Percentiles rank a stretch among this genome's conserved stretches.
phyloP scores from a whole-genome alignment of 768 basidiomycete species.

The Trametes maxima region DNA sequence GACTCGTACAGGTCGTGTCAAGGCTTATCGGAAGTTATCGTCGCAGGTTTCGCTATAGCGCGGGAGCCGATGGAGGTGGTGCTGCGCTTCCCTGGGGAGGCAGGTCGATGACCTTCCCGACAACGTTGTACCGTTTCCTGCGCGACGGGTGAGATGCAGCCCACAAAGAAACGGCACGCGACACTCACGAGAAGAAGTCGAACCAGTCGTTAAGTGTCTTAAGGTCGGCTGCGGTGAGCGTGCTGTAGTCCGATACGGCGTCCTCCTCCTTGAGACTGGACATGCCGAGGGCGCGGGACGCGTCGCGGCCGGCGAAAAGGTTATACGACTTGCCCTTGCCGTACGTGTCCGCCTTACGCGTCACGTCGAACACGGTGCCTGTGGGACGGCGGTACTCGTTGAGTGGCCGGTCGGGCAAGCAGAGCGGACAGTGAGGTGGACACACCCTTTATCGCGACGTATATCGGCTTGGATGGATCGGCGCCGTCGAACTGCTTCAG shows the following conservation, averaged over 20 bases:
- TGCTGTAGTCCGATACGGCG: conserved; percentile 85
- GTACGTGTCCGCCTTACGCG: conserved; percentile 84
- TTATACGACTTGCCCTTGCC: conserved; percentile 79
- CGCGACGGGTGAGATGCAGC: neutral
- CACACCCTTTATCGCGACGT: conserved; percentile 90
- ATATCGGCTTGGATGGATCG: conserved; percentile 69
- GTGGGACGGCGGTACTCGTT: neutral
- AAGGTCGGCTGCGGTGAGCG: conserved; percentile 66
- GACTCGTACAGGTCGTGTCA: too few species aligned
- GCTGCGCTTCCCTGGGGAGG: conserved; percentile 31
- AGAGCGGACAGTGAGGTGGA: neutral
- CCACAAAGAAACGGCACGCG: neutral
- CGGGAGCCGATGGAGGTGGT: neutral
- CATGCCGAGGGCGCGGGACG: conserved; percentile 84
- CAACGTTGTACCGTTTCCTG: conserved; percentile 87
- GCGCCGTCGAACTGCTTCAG: conserved; percentile 75
- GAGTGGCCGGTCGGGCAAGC: neutral
- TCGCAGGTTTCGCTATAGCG: neutral
- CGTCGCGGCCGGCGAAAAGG: conserved; percentile 94
- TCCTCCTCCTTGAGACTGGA: conserved; percentile 86
- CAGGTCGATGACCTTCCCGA: conserved; percentile 70
- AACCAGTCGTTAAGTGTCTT: conserved; percentile 91
- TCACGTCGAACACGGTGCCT: conserved; percentile 92
- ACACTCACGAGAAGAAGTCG: conserved; percentile 69
- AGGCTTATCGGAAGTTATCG: too few species aligned